Percentiles rank a stretch among this genome's conserved stretches.
These are phyloP conservation scores for Pythium catenulatum DNA, from an alignment of 352 stramenopile species.

Conservation along the genomic window DNA sequence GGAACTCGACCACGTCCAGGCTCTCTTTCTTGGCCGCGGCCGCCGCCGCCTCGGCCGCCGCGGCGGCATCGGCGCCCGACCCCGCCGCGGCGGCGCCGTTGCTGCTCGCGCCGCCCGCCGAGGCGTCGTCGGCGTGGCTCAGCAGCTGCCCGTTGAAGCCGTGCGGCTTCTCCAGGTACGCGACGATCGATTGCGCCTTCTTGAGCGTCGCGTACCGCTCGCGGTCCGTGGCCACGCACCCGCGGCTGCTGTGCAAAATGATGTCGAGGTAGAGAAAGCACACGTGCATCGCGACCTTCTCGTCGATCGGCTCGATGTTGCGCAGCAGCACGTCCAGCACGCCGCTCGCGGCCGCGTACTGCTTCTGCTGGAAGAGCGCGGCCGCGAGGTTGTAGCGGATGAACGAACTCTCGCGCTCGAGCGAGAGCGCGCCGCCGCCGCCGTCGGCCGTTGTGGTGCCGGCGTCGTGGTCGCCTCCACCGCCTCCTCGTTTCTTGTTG, in stretches of 20 bases:
- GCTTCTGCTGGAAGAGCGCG: constrained; percentile 92
- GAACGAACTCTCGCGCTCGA: constrained; percentile 92
- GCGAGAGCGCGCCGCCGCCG: constrained; percentile 68
- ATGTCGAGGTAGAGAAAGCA: constrained; percentile 96
- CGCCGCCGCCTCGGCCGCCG: constrained; percentile 70
- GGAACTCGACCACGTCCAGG: constrained; percentile 91
- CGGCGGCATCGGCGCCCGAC: constrained; percentile 65
- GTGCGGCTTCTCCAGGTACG: constrained; percentile 95
- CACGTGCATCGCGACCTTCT: constrained; percentile 95
- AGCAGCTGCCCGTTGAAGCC: constrained; percentile 90
- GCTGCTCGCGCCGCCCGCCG: constrained; percentile 34
- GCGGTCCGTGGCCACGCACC: constrained; percentile 89
- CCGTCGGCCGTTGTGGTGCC: neutral
- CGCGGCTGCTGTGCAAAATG: constrained; percentile 93
- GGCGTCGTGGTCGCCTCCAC: constrained; percentile 55
- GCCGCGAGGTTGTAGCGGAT: constrained; percentile 95
- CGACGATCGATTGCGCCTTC: constrained; percentile 91
- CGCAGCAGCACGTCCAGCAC: constrained; percentile 93
- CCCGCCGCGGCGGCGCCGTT: constrained; percentile 38
- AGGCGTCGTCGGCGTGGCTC: constrained; percentile 62
- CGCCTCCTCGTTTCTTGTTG: constrained; percentile 75
- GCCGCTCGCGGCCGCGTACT: constrained; percentile 92
- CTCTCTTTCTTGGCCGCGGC: constrained; percentile 77
- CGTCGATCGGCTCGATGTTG: constrained; percentile 94
- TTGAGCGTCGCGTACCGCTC: constrained; percentile 83